These are phyloP conservation scores for Alternaria infectoria DNA, from an alignment of 2,329 filamentous ascomycete species.

Conservation along the genomic window DNA sequence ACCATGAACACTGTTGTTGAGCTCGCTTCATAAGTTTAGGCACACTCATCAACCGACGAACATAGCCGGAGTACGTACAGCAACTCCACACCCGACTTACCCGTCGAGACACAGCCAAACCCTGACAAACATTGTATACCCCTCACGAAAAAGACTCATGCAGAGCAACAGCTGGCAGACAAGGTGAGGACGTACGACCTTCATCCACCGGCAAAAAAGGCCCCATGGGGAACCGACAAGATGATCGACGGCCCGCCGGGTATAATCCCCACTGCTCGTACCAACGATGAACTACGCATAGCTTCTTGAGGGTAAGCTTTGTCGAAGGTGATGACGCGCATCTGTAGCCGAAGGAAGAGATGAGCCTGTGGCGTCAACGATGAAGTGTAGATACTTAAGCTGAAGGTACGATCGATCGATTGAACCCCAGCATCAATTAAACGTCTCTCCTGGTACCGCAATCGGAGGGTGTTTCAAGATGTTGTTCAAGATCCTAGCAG, in stretches of 20 bases:
- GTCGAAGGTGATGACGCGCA: background rate
- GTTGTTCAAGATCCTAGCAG: background rate
- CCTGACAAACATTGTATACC: background rate
- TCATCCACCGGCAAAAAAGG: slow-evolving; percentile 4
- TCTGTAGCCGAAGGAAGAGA: background rate
- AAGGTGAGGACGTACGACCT: background rate
- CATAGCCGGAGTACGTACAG: background rate
- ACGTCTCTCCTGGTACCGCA: background rate
- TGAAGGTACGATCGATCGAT: background rate
- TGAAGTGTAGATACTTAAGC: slow-evolving; percentile 1
- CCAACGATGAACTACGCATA: background rate
- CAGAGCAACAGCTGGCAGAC: background rate
- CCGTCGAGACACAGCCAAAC: background rate
- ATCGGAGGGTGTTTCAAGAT: background rate
- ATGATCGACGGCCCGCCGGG: background rate
- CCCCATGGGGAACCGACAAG: background rate
- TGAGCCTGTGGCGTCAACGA: background rate
- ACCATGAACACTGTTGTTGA: background rate
- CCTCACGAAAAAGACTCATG: background rate
- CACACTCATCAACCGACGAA: background rate
- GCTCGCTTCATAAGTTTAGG: background rate
- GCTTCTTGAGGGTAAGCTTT: slow-evolving; percentile 1
- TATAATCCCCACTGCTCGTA: slow-evolving; percentile 1
- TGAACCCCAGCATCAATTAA: background rate
- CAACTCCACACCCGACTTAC: background rate